Conservation (phyloP, 495 filamentous ascomycete genomes). For the Daldinia vernicosa region DNA sequence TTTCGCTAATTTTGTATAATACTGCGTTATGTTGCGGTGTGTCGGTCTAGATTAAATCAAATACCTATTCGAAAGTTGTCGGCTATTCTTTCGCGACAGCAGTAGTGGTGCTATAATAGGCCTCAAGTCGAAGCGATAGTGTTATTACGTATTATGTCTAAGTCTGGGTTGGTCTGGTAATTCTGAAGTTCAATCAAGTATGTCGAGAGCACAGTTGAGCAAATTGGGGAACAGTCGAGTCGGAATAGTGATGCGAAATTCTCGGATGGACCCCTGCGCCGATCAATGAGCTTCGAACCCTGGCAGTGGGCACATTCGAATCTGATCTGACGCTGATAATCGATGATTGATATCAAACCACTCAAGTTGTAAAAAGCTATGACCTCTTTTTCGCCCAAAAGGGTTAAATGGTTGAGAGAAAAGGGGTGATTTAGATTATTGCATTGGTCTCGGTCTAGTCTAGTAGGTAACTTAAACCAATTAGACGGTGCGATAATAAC, state of each 20-base stretch:
- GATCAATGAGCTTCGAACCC: conserved; percentile 34
- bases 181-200: background rate
- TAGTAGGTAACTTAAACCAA: conserved; percentile 19
- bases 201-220: background rate
- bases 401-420: conserved; percentile 11
- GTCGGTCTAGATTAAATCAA: background rate
- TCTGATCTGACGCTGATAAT: conserved; percentile 29
- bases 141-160: background rate
- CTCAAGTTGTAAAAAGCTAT: conserved; percentile 4
- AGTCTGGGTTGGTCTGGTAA: background rate
- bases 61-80: conserved; percentile 2
- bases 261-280: conserved; percentile 35
- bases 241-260: conserved; percentile 17
- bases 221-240: background rate
- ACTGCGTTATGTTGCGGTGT: background rate
- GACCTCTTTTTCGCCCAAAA: conserved; percentile 11
- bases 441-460: background rate
- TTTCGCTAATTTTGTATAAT: background rate
- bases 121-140: background rate
- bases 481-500: background rate
- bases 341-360: conserved; percentile 16
- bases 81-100: background rate
- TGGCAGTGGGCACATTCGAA: conserved; percentile 21
- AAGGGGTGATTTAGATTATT: conserved; percentile 2
- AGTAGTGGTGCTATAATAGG: background rate